Evolutionary conservation across 192 early-diverging fungal genomes (phyloP).

Genomic region (Coemansia sp.): DNA sequence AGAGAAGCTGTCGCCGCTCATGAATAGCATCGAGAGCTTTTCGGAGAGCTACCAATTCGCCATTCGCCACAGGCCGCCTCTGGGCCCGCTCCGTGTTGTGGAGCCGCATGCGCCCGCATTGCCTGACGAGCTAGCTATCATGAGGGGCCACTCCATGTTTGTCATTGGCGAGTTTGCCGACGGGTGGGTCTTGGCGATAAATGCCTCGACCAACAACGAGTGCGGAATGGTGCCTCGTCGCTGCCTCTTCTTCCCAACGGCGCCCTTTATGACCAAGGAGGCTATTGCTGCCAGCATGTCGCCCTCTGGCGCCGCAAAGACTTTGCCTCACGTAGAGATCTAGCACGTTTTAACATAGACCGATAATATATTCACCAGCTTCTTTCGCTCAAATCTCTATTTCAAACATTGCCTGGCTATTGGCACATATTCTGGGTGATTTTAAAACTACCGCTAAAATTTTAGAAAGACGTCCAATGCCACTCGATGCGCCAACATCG

Average conservation of each 20-base stretch:
- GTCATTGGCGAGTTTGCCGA: constrained; percentile 52
- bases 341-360: not conserved
- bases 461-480: not conserved
- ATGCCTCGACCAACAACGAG: constrained; percentile 28
- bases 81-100: constrained; percentile 33
- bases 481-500: not conserved
- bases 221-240: constrained; percentile 49
- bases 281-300: constrained; percentile 12
- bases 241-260: constrained; percentile 45
- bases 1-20: constrained; percentile 10
- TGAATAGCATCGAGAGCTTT: constrained; percentile 41
- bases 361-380: not conserved
- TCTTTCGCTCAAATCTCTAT: not conserved
- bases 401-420: constrained; percentile 7
- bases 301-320: not conserved
- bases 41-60: constrained; percentile 48
- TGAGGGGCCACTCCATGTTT: constrained; percentile 22
- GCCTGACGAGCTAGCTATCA: constrained; percentile 34
- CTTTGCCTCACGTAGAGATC: not conserved
- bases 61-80: constrained; percentile 44
- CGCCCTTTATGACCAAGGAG: constrained; percentile 34
- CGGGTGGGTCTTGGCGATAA: constrained; percentile 46
- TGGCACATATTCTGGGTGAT: constrained; percentile 11
- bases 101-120: constrained; percentile 32
- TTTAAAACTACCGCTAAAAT: constrained; percentile 17